Evolutionary conservation across 495 filamentous ascomycete genomes (phyloP).

Genomic region (Saxophila tyrrhenica): DNA sequence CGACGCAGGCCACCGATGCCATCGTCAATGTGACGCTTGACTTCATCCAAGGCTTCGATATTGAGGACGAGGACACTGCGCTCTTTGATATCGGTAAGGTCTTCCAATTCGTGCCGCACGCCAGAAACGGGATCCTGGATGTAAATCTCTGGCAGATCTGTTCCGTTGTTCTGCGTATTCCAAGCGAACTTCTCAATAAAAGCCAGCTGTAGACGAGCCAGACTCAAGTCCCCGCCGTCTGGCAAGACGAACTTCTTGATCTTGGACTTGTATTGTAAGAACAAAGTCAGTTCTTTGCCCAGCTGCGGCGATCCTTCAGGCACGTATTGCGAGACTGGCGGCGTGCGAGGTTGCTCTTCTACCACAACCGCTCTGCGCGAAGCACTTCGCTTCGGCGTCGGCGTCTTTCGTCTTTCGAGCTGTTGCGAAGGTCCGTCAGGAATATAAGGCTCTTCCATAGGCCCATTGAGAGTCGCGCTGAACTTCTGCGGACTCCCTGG

Average conservation of each 20-base stretch:
- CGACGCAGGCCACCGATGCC: slow-evolving; percentile 68
- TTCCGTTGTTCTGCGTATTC: slow-evolving; percentile 90
- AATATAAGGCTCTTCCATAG: slow-evolving; percentile 12
- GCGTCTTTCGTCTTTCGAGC: not conserved
- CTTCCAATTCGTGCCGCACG: slow-evolving; percentile 89
- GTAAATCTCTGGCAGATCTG: slow-evolving; percentile 91
- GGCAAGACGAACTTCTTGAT: slow-evolving; percentile 91
- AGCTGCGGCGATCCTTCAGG: slow-evolving; percentile 65
- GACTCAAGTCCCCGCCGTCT: slow-evolving; percentile 72
- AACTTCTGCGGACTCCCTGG: slow-evolving; percentile 3
- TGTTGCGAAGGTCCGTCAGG: not conserved
- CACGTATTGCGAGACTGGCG: slow-evolving; percentile 34
- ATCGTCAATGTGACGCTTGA: slow-evolving; percentile 92
- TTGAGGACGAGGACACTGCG: slow-evolving; percentile 88
- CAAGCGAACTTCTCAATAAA: slow-evolving; percentile 99
- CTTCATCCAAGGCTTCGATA: slow-evolving; percentile 88
- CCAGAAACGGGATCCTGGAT: slow-evolving; percentile 93
- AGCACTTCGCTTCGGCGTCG: slow-evolving; percentile 3
- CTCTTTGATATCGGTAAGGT: slow-evolving; percentile 90
- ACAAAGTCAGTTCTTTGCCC: slow-evolving; percentile 86
- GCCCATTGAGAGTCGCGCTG: slow-evolving; percentile 18
- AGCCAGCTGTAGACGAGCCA: slow-evolving; percentile 82
- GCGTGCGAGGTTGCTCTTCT: not conserved
- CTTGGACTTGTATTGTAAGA: slow-evolving; percentile 90
- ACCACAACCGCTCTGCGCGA: not conserved